Evolutionary conservation across 176 grass and related monocot genomes (phyloP), one percentile per base, ranked within the genome.

Genomic region (Tillandsia leiboldiana): DNA sequence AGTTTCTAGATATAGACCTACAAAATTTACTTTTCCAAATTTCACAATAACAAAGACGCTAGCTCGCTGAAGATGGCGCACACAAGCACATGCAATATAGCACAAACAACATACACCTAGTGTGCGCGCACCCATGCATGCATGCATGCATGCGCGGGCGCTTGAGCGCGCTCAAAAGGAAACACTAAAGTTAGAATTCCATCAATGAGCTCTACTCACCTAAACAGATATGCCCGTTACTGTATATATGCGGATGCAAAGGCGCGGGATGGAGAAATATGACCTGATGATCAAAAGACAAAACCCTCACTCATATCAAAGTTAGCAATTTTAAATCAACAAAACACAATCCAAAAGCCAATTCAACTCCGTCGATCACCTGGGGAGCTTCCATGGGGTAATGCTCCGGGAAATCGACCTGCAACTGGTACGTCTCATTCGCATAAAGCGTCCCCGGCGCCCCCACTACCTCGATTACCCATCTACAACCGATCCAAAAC

Each of bases 331-430:
- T 47, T 2, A 15, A n/a, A 61, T 18, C 0, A 18, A 18, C 22
- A n/a, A 17, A 61, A 61, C 56, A 61, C 33, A 42, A 42, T 42
- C 33, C 33, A 42, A 42, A 42, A 42, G 33, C n/a, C 10, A 61
- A 18, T 61, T n/a, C 3, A 61, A 61, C 17, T 17, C n/a, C n/a
- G 5, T 42, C 33, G 4, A 61, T 66, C 64, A 82, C 94, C 77
- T 99, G 84, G 14, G 94, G 94, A 22, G 94, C 89, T 83, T 99
- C 94, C 84, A 90, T 92, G 23, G 89, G 94, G 65, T 99, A 99
- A 72, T 99, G 94, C 79, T 99, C 89, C 0, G 94, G 89, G 73
- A 99, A 93, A 88, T 93, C 89, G 12, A 93, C 82, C 74, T 99
- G 89, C 24, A 97, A 78, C 75, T 92, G 89, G 87, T 93, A 97